Evolutionary conservation across 306 rosid genomes (phyloP), one percentile per base, ranked within the genome.

Genomic region (Psophocarpus tetragonolobus): DNA sequence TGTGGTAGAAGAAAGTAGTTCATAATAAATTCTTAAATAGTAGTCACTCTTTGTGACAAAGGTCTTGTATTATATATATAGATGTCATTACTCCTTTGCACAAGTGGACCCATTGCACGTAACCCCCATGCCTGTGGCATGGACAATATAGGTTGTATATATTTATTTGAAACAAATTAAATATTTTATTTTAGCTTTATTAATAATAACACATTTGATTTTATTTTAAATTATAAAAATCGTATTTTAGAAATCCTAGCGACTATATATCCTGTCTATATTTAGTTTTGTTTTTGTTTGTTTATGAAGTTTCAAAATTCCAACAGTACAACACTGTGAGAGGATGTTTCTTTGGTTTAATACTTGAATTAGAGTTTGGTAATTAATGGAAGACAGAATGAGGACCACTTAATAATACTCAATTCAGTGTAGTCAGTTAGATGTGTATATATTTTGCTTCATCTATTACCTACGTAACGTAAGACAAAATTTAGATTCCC

Each of bases 401-500:
- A 75, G 74, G 48, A 64, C 66, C 77, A 72, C 77, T 36, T 27
- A 50, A 20, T 27, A 50, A 20, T 18, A 21, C 71, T 61, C 36
- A 45, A 47, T 60, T 42, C 71, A 30, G 47, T 60, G 4, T 20
- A 45, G 4, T n/a, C n/a, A n/a, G n/a, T n/a, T n/a, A n/a, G 17
- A 8, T 8, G 3, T 1, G 1, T 15, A 3, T 48, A 51, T 65
- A 33, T 65, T 68, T 12, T 24, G 42, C 38, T 67, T 13, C 18
- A 13, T 47, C 20, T 75, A 11, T 45, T 74, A 47, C 33, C 4
- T 4, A 4, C 33, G 33, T 30, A 48, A 45, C 26, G 38, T 66
- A 39, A 51, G 76, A 77, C 82, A 57, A 77, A 67, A 61, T 78
- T 78, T 68, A 68, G 18, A 56, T 39, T 57, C 38, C 68, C 53